Evolutionary conservation across 495 filamentous ascomycete species (phyloP).

Genomic region (Echria macrotheca): DNA sequence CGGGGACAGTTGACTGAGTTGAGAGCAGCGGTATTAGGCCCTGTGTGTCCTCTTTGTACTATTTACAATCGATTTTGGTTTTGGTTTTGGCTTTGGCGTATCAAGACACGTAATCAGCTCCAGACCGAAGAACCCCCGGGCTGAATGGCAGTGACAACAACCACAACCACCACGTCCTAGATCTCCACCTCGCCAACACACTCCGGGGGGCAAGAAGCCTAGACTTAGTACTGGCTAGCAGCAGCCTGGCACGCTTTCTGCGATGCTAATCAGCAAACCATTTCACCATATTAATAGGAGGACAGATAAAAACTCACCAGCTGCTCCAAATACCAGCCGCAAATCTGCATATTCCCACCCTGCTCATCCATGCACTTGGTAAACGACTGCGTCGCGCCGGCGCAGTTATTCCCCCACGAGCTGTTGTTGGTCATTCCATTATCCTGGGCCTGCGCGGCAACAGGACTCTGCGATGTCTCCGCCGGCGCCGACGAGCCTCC

Average conservation of each 20-base stretch:
- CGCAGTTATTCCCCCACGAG: slow-evolving; percentile 64
- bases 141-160: too few relatives aligned
- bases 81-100: not conserved
- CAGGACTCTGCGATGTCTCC: slow-evolving; percentile 44
- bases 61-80: slow-evolving; percentile 3
- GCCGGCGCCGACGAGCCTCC: slow-evolving; percentile 60
- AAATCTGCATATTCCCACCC: slow-evolving; percentile 87
- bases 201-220: too few relatives aligned
- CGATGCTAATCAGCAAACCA: too few relatives aligned
- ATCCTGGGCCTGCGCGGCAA: slow-evolving; percentile 31
- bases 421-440: slow-evolving; percentile 35
- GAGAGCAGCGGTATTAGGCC: not conserved
- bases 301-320: slow-evolving; percentile 51
- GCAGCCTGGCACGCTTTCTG: slow-evolving; percentile 91
- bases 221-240: slow-evolving; percentile 79
- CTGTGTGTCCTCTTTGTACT: not conserved
- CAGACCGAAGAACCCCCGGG: not conserved
- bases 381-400: slow-evolving; percentile 75
- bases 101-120: not conserved
- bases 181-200: too few relatives aligned
- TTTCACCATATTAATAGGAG: too few relatives aligned
- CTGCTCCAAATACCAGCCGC: slow-evolving; percentile 97
- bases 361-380: slow-evolving; percentile 94
- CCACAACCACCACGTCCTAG: too few relatives aligned
- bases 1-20: not conserved